A percentile compares a stretch with the other conserved stretches of the same genome.
Conservation (phyloP, 495 filamentous ascomycete species). For the Trichoderma reesei region DNA sequence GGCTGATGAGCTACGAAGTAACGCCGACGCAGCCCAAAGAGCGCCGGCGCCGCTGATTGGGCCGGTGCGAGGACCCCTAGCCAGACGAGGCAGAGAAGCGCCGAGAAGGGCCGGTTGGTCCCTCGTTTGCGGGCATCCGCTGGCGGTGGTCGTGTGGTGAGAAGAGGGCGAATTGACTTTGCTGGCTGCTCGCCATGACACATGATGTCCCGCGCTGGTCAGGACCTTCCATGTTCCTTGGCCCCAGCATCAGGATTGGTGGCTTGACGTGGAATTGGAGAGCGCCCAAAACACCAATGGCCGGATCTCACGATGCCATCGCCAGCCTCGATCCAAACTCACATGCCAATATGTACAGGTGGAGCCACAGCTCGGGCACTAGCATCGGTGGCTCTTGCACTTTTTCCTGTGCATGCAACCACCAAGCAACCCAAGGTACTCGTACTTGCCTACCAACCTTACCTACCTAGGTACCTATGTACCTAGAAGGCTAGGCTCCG, state of each 20-base stretch:
- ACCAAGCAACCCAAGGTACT: too few species aligned
- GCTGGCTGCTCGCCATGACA: background rate
- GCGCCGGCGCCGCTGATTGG: background rate
- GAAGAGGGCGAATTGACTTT: background rate
- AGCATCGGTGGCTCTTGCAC: background rate
- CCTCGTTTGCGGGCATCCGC: background rate
- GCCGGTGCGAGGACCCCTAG: background rate
- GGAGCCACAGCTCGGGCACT: background rate
- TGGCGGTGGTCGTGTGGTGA: background rate
- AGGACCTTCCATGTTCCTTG: too few species aligned
- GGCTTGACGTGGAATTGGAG: too few species aligned
- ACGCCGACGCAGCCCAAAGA: slow-evolving; percentile 1
- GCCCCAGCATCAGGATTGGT: too few species aligned
- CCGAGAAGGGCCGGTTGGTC: slow-evolving; percentile 3
- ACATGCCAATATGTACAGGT: background rate
- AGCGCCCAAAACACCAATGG: too few species aligned
- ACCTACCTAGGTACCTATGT: too few species aligned
- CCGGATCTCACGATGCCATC: background rate
- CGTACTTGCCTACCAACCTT: too few species aligned
- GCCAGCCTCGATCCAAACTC: background rate
- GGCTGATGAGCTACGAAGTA: slow-evolving; percentile 6
- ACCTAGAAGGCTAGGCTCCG: background rate
- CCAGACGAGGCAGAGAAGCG: slow-evolving; percentile 7
- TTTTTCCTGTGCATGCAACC: background rate
- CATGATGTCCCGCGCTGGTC: background rate